A percentile compares a stretch with the other conserved stretches of the same genome.
These are phyloP conservation scores for Solanum chilense DNA, from an alignment of 257 asterid species.

Conservation along the genomic window DNA sequence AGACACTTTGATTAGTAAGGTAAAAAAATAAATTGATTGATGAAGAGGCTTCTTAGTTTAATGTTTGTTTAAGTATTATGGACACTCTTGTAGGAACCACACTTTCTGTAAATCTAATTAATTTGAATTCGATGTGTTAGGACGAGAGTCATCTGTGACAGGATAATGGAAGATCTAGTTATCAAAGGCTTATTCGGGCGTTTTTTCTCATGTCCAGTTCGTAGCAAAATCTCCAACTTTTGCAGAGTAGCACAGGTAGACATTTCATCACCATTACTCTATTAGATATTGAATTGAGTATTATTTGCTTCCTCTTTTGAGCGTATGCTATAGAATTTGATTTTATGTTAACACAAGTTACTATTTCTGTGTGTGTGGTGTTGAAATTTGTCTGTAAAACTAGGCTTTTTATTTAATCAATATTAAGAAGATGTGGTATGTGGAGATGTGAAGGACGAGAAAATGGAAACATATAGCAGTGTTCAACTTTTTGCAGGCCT, in stretches of 20 bases:
- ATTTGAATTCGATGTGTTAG: neutral
- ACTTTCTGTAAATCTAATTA: neutral
- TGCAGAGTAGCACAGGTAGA: neutral
- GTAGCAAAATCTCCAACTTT: neutral
- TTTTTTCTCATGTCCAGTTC: neutral
- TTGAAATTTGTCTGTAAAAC: neutral
- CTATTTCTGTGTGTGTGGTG: neutral
- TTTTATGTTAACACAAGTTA: neutral
- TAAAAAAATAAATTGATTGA: no score
- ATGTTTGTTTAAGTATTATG: no score
- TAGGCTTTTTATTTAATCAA: neutral
- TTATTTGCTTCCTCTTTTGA: neutral
- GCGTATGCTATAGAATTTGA: neutral
- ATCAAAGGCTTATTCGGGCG: neutral
- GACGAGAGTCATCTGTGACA: neutral
- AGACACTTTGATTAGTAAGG: no score
- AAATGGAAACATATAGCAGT: neutral
- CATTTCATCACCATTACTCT: neutral
- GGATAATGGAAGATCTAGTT: neutral
- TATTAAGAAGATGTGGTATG: neutral
- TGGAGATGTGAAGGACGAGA: neutral
- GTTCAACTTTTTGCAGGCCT: neutral
- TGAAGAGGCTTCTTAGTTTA: no score
- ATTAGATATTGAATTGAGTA: neutral
- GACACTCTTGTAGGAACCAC: no score